Evolutionary conservation across 1,284 basidiomycete species (phyloP), one percentile per base, ranked within the genome.

Genomic region (Puccinia hordei): DNA sequence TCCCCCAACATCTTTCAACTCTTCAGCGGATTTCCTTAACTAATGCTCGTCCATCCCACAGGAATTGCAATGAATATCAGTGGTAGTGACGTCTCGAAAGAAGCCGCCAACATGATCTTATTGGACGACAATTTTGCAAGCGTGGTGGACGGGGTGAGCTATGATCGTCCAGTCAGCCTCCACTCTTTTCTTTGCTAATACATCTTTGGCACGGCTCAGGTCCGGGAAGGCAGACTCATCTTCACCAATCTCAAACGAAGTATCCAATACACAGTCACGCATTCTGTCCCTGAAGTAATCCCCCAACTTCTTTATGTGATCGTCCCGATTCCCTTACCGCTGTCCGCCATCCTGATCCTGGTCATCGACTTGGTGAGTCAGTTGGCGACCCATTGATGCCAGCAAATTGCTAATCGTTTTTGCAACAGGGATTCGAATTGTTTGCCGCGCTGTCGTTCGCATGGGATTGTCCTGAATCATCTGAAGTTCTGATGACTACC

Each of bases 41-140:
- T 73, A 35, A 55, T 4, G 1, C 19, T 1, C 19, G 8, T 57
- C 55, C 9, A n/a, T 24, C 33, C 41, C 53, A 4, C 46, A 80
- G 91, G 91, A 66, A 91, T 92, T 83, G 90, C 91, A 0, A 92
- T 92, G 90, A 90, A 90, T 82, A 89, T 91, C 53, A 90, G 90
- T 49, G 90, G 90, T 24, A 90, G 90, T 4, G 90, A 91, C 82
- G 90, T 91, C 19, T 90, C 90, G 0, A 91, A 91, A 83, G 90
- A 91, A 84, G 90, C 90, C 13, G 90, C 90, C 0, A 89, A 92
- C 84, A 91, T 91, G 90, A 90, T 91, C 82, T 86, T 91, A 6
- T 87, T 91, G 12, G 89, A 90, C 89, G 82, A 80, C 86, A 81
- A 81, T 81, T 89, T 82, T 86, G 90, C 90, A 12, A 91, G 90